These are phyloP conservation scores for Eucalyptus regnans DNA, from an alignment of 345 rosid species.

Conservation along the genomic window DNA sequence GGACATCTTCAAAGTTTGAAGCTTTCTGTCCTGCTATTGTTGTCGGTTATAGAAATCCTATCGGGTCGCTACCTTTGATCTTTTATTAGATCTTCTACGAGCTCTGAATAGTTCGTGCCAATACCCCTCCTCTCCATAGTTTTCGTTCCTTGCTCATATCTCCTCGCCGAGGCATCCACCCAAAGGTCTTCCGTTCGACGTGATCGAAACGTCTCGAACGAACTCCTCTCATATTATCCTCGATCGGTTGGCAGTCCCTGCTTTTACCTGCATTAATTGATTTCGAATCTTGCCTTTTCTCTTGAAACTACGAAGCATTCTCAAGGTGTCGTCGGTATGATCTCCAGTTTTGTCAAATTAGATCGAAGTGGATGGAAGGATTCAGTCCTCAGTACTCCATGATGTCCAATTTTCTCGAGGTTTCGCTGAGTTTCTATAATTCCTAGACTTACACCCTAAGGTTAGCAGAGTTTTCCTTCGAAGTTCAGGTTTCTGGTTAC, in stretches of 20 bases:
- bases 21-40: background rate
- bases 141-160: background rate
- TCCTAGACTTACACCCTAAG: too few relatives aligned
- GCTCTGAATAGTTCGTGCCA: background rate
- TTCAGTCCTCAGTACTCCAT: background rate
- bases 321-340: background rate
- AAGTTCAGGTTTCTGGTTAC: too few relatives aligned
- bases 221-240: background rate
- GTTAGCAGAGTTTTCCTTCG: too few relatives aligned
- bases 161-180: background rate
- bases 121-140: background rate
- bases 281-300: background rate
- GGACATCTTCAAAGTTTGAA: background rate
- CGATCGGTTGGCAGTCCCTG: background rate
- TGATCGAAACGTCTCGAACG: background rate
- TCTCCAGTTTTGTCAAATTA: background rate
- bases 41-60: background rate
- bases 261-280: background rate
- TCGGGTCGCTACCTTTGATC: background rate
- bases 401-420: too few relatives aligned
- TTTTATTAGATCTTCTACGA: background rate
- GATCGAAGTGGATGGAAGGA: background rate
- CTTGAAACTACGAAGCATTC: background rate
- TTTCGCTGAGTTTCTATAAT: too few relatives aligned
- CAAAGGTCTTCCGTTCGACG: background rate